Conservation (phyloP, 1,139 yeast genomes). For the Geotrichum aggregatum region DNA sequence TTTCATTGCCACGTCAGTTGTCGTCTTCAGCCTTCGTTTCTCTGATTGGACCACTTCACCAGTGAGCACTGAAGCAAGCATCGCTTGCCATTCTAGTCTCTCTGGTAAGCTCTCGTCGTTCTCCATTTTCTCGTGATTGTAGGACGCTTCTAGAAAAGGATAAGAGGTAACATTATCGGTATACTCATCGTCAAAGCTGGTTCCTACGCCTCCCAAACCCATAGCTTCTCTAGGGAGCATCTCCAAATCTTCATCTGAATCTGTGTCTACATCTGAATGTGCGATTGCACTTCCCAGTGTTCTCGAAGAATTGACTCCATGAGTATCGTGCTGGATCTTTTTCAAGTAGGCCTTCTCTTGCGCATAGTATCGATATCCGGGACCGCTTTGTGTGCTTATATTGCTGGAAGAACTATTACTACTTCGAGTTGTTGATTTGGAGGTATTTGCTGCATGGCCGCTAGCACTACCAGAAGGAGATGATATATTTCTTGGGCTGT, state of each 20-base stretch:
- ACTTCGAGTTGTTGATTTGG: neutral
- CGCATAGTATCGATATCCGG: slow-evolving; percentile 37
- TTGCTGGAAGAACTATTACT: neutral
- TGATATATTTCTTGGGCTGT: slow-evolving; percentile 2
- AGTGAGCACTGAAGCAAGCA: slow-evolving; percentile 83
- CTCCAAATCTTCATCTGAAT: slow-evolving; percentile 29
- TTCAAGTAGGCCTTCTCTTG: slow-evolving; percentile 69
- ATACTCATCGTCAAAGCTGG: slow-evolving; percentile 38
- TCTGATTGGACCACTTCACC: slow-evolving; percentile 94
- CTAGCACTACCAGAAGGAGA: slow-evolving; percentile 2
- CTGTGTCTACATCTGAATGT: slow-evolving; percentile 30
- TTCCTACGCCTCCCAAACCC: slow-evolving; percentile 37
- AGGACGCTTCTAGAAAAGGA: slow-evolving; percentile 24
- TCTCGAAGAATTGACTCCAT: slow-evolving; percentile 51
- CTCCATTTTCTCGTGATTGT: slow-evolving; percentile 24
- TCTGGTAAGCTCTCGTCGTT: slow-evolving; percentile 58
- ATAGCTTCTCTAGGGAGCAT: slow-evolving; percentile 25
- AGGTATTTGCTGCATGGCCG: neutral
- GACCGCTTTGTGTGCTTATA: neutral
- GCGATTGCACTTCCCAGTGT: slow-evolving; percentile 25
- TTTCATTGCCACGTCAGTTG: slow-evolving; percentile 30
- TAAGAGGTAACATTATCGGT: slow-evolving; percentile 32
- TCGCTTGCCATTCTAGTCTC: slow-evolving; percentile 92
- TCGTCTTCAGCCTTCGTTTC: slow-evolving; percentile 68
- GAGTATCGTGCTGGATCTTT: slow-evolving; percentile 58